Conservation (phyloP, 2,329 filamentous ascomycete genomes). For the Hymenoscyphus scutula region DNA sequence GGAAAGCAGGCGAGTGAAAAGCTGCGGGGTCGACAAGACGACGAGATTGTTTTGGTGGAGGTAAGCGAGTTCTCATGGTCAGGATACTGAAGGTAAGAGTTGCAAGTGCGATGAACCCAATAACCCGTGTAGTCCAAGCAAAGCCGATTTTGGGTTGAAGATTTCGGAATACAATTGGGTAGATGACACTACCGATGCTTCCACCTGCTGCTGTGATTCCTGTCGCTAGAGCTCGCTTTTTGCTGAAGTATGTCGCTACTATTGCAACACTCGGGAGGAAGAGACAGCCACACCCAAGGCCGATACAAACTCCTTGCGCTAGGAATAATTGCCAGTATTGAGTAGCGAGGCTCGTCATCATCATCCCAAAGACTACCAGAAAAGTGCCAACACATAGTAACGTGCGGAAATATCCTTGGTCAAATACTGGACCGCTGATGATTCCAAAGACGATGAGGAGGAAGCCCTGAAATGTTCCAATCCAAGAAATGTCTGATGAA, state of each 20-base stretch:
- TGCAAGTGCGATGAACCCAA: conserved; percentile 58
- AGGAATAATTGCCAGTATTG: conserved; percentile 53
- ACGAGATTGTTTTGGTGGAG: conserved; percentile 39
- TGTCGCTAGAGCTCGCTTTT: conserved; percentile 32
- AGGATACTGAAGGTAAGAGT: conserved; percentile 41
- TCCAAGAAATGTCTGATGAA: conserved; percentile 44
- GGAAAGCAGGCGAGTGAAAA: conserved; percentile 50
- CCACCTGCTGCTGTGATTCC: conserved; percentile 12
- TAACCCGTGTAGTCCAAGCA: conserved; percentile 59
- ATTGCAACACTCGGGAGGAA: conserved; percentile 65
- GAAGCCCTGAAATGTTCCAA: conserved; percentile 47
- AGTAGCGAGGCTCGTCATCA: conserved; percentile 36
- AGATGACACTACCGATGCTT: conserved; percentile 51
- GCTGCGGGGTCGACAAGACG: conserved; percentile 50
- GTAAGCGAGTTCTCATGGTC: conserved; percentile 47
- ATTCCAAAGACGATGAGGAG: conserved; percentile 43
- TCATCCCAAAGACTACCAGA: conserved; percentile 47
- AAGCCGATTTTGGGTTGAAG: conserved; percentile 61
- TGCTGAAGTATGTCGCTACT: conserved; percentile 49
- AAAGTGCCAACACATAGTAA: conserved; percentile 42
- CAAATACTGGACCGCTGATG: conserved; percentile 46
- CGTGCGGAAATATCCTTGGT: conserved; percentile 44
- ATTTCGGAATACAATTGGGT: conserved; percentile 56
- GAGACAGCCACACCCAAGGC: conserved; percentile 50
- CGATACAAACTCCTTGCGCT: conserved; percentile 51